phyloP scores from a whole-genome alignment of 176 grass and related monocot species.

The Triticum timopheevii region DNA sequence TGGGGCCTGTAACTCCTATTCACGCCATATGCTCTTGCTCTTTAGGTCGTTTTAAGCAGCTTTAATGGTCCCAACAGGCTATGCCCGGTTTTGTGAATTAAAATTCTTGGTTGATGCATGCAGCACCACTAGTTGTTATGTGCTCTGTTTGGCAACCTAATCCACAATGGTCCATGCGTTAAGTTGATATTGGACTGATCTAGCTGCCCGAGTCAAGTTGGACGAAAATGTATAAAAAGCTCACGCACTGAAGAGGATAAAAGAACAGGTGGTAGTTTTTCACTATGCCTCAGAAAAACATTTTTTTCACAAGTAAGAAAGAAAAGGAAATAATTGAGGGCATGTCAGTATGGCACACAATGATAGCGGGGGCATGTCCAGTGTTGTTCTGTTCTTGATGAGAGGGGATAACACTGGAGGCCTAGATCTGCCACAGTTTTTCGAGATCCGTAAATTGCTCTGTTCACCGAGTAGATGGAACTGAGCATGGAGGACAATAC shows the following conservation, averaged over 20 bases:
- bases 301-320: background rate
- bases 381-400: constrained; percentile 33
- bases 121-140: constrained; percentile 2
- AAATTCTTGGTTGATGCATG: constrained; percentile 4
- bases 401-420: constrained; percentile 17
- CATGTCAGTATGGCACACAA: constrained; percentile 4
- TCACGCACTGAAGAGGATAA: constrained; percentile 11
- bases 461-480: constrained; percentile 7
- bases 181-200: background rate
- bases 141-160: background rate
- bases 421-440: constrained; percentile 22
- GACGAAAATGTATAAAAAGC: constrained; percentile 13
- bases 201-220: constrained; percentile 2
- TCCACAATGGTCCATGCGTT: background rate
- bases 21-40: constrained; percentile 3
- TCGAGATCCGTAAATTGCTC: constrained; percentile 5
- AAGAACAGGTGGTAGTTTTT: constrained; percentile 7
- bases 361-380: constrained; percentile 27
- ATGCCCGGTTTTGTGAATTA: background rate
- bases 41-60: background rate
- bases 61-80: constrained; percentile 20
- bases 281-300: constrained; percentile 25
- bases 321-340: background rate
- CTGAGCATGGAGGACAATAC: constrained; percentile 12
- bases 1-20: constrained; percentile 5